phyloP scores from a whole-genome alignment of 2,329 filamentous ascomycete species.

The Drechslerella stenobrocha region DNA sequence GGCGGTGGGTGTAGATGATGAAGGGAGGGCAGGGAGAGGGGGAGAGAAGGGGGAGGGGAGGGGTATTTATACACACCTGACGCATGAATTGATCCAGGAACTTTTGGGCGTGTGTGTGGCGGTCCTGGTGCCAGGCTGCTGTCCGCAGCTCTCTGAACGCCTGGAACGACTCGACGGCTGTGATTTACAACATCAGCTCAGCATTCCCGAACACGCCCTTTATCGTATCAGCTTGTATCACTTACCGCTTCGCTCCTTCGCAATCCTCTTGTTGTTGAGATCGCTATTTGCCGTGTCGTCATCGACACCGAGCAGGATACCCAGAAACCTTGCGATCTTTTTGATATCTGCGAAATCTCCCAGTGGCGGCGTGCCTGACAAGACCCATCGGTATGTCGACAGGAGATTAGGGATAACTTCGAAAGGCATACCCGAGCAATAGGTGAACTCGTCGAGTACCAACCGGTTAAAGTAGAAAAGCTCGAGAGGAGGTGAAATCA shows the following conservation, averaged over 20 bases:
- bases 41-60: background rate
- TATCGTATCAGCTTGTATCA: background rate
- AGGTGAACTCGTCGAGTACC: constrained; percentile 68
- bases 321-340: constrained; percentile 63
- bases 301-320: constrained; percentile 62
- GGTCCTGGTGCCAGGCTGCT: constrained; percentile 60
- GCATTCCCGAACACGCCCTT: constrained; percentile 2
- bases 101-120: constrained; percentile 61
- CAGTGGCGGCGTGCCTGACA: constrained; percentile 67
- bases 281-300: constrained; percentile 60
- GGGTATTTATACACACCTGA: constrained; percentile 42
- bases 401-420: constrained; percentile 58
- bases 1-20: too few relatives aligned
- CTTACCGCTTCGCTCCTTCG: constrained; percentile 58
- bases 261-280: constrained; percentile 58
- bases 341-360: constrained; percentile 65
- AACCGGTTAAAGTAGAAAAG: constrained; percentile 66
- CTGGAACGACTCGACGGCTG: constrained; percentile 63
- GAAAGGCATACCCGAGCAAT: constrained; percentile 57
- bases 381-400: constrained; percentile 63
- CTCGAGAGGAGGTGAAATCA: constrained; percentile 59
- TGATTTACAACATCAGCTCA: constrained; percentile 48
- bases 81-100: constrained; percentile 60
- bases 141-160: constrained; percentile 60
- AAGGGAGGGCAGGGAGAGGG: too few relatives aligned